These are phyloP conservation scores for Metarhizium guizhouense DNA, from an alignment of 2,329 filamentous ascomycete genomes.

Conservation along the genomic window DNA sequence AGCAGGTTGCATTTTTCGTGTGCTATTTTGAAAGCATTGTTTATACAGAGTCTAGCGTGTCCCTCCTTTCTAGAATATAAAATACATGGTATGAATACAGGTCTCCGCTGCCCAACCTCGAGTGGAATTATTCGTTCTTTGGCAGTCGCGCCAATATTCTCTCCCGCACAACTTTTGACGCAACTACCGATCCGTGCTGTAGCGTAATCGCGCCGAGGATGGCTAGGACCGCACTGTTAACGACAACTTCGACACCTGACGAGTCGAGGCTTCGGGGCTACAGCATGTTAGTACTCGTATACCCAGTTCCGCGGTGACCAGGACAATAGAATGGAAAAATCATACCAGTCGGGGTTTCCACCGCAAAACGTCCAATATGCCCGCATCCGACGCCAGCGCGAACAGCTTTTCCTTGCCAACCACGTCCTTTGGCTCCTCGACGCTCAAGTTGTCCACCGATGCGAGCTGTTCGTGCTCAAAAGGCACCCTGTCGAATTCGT, in stretches of 20 bases:
- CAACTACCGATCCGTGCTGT: slow-evolving; percentile 73
- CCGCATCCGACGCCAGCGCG: slow-evolving; percentile 58
- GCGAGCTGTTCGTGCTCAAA: slow-evolving; percentile 63
- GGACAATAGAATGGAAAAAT: background rate
- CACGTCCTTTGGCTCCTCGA: slow-evolving; percentile 49
- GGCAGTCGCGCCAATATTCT: slow-evolving; percentile 50
- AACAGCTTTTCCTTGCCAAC: slow-evolving; percentile 58
- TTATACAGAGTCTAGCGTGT: slow-evolving; percentile 9
- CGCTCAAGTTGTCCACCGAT: slow-evolving; percentile 63
- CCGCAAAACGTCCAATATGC: slow-evolving; percentile 66
- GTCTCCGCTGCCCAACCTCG: background rate
- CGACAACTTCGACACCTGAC: slow-evolving; percentile 67
- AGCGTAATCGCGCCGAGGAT: slow-evolving; percentile 85
- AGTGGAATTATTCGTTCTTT: slow-evolving; percentile 1
- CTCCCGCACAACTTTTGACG: slow-evolving; percentile 66
- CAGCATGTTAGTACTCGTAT: slow-evolving; percentile 3
- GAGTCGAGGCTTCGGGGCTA: slow-evolving; percentile 56
- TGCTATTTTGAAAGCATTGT: background rate
- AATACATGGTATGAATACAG: slow-evolving; percentile 13
- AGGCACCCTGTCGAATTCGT: slow-evolving; percentile 49
- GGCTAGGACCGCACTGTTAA: slow-evolving; percentile 72
- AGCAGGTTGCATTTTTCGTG: background rate
- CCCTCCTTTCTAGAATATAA: slow-evolving; percentile 9
- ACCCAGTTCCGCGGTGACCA: background rate
- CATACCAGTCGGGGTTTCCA: slow-evolving; percentile 82